These are phyloP conservation scores for Eutrema yunnanense DNA, from an alignment of 345 rosid genomes.

Conservation along the genomic window DNA sequence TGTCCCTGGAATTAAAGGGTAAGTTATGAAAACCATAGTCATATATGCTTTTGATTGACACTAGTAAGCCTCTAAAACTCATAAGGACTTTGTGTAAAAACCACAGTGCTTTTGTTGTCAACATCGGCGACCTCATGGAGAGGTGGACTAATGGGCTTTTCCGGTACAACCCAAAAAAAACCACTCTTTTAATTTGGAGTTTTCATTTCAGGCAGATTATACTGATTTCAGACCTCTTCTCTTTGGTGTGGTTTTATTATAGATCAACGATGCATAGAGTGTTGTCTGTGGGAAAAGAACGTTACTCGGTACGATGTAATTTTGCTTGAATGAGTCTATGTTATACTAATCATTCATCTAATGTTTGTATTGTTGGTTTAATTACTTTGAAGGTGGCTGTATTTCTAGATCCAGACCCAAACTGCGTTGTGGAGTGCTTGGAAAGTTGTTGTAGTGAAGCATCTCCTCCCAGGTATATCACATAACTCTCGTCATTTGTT, in stretches of 20 bases:
- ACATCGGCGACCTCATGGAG: slow-evolving; percentile 84
- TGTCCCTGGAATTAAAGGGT: slow-evolving; percentile 60
- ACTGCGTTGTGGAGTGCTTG: slow-evolving; percentile 65
- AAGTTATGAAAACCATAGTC: slow-evolving; percentile 4
- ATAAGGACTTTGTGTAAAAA: background rate
- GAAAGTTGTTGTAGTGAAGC: slow-evolving; percentile 65
- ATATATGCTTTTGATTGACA: background rate
- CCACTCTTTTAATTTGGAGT: background rate
- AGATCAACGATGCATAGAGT: slow-evolving; percentile 88
- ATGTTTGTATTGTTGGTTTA: background rate
- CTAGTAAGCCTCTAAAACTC: background rate
- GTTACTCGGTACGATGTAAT: slow-evolving; percentile 51
- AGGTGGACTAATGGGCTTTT: slow-evolving; percentile 83
- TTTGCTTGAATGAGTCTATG: background rate
- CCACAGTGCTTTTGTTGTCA: slow-evolving; percentile 65
- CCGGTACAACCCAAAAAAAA: slow-evolving; percentile 32
- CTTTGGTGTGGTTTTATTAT: slow-evolving; percentile 5
- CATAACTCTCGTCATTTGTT: background rate
- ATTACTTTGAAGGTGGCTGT: slow-evolving; percentile 46
- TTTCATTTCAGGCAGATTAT: background rate
- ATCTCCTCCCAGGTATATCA: slow-evolving; percentile 47
- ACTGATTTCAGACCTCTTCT: background rate
- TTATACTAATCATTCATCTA: background rate
- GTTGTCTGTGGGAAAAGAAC: slow-evolving; percentile 64
- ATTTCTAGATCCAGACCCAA: slow-evolving; percentile 55